Percentiles rank a stretch among this genome's conserved stretches.
Evolutionary conservation across 2,329 filamentous ascomycete species (phyloP).

Genomic region (Elsinoe perseae): DNA sequence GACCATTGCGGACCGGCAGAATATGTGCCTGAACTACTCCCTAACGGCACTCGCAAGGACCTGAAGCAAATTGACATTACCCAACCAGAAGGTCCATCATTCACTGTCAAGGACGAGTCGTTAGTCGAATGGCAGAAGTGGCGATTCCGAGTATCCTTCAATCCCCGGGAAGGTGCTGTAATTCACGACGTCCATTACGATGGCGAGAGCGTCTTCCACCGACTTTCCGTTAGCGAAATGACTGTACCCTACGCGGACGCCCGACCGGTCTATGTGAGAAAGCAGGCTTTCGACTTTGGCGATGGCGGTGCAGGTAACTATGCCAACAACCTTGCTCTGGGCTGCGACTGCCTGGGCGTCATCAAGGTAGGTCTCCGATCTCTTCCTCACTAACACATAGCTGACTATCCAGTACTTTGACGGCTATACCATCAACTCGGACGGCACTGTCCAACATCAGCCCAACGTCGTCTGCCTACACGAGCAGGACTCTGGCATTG

Average conservation of each 20-base stretch:
- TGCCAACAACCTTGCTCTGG: conserved; percentile 59
- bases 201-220: conserved; percentile 56
- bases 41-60: conserved; percentile 33
- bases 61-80: conserved; percentile 63
- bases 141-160: conserved; percentile 61
- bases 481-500: conserved; percentile 61
- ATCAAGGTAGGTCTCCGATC: conserved; percentile 21
- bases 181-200: conserved; percentile 64
- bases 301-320: conserved; percentile 58
- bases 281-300: conserved; percentile 64
- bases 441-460: conserved; percentile 47
- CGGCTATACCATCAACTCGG: conserved; percentile 43
- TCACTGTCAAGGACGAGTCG: conserved; percentile 45
- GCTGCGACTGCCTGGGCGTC: conserved; percentile 59
- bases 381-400: not conserved
- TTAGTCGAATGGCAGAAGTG: conserved; percentile 43
- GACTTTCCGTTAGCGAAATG: conserved; percentile 62
- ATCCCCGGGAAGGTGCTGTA: conserved; percentile 61
- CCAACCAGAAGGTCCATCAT: conserved; percentile 63
- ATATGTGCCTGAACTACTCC: conserved; percentile 38
- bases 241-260: conserved; percentile 36
- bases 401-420: conserved; percentile 44
- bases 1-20: conserved; percentile 47
- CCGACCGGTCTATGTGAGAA: conserved; percentile 56
- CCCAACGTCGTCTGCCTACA: conserved; percentile 60